phyloP scores from a whole-genome alignment of 768 basidiomycete species.

The Leucogyrophana mollusca region DNA sequence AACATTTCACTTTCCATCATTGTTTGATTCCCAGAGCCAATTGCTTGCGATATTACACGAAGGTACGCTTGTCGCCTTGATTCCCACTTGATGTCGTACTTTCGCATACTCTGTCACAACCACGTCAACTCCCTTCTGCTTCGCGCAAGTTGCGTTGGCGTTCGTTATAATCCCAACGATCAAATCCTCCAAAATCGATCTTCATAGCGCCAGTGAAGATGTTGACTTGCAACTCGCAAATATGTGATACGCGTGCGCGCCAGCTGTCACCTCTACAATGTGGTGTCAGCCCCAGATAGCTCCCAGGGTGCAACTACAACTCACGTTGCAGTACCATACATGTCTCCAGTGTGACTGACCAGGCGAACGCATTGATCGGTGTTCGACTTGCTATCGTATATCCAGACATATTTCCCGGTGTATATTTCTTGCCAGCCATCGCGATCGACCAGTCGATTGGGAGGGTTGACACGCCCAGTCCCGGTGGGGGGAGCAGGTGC shows the following conservation, averaged over 20 bases:
- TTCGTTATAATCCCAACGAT: conserved; percentile 69
- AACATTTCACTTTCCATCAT: conserved; percentile 13
- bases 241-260: conserved; percentile 68
- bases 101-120: no score
- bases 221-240: conserved; percentile 72
- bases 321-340: conserved; percentile 79
- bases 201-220: conserved; percentile 58
- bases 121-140: conserved; percentile 26
- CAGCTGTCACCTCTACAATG: conserved; percentile 72
- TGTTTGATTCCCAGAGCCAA: no score
- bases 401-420: conserved; percentile 65
- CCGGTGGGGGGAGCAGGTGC: conserved; percentile 48
- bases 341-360: conserved; percentile 58
- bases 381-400: conserved; percentile 71
- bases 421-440: conserved; percentile 76
- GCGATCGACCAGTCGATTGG: conserved; percentile 59
- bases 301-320: conserved; percentile 23
- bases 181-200: conserved; percentile 75
- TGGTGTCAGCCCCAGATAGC: not conserved
- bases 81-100: no score
- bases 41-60: not conserved
- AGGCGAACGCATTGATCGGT: conserved; percentile 63
- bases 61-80: not conserved
- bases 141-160: conserved; percentile 64
- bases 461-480: conserved; percentile 43